phyloP scores from a whole-genome alignment of 2,329 filamentous ascomycete genomes.

The Emericellopsis atlantica region DNA sequence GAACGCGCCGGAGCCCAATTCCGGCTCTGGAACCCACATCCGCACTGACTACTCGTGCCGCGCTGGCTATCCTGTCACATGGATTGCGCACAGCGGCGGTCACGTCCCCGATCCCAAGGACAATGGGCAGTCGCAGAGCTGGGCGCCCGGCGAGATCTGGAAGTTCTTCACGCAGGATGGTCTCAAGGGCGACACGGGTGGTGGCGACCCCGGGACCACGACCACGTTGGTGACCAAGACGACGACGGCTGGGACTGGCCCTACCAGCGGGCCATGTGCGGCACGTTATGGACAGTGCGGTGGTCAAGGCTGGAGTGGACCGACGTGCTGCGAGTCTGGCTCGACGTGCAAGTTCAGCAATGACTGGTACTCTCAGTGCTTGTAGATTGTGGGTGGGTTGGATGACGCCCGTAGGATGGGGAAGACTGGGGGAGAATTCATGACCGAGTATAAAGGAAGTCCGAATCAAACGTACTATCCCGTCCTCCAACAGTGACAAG shows the following conservation, averaged over 20 bases:
- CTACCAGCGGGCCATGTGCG: not conserved
- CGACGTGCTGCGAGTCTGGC: slow-evolving; percentile 2
- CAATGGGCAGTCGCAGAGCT: not conserved
- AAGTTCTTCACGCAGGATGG: slow-evolving; percentile 10
- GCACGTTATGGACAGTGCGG: slow-evolving; percentile 3
- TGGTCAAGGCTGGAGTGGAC: slow-evolving; percentile 2
- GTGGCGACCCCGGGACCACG: not conserved
- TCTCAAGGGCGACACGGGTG: slow-evolving; percentile 2
- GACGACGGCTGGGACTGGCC: not conserved
- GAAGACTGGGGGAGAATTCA: no score
- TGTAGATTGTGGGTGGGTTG: slow-evolving; percentile 4
- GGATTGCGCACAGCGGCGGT: slow-evolving; percentile 14
- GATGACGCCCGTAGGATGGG: not conserved
- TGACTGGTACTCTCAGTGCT: slow-evolving; percentile 17
- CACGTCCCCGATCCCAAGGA: slow-evolving; percentile 10
- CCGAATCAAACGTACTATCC: no score
- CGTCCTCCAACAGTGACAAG: no score
- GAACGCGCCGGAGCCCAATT: slow-evolving; percentile 9
- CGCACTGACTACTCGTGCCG: slow-evolving; percentile 15
- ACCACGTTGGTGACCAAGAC: not conserved
- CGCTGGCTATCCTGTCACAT: slow-evolving; percentile 13
- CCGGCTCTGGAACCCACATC: slow-evolving; percentile 8
- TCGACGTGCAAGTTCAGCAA: slow-evolving; percentile 14
- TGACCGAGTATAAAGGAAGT: no score
- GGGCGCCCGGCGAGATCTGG: slow-evolving; percentile 7